Evolutionary conservation across 2,329 filamentous ascomycete species (phyloP), one percentile per base, ranked within the genome.

Genomic region (Fusarium subtropicale): DNA sequence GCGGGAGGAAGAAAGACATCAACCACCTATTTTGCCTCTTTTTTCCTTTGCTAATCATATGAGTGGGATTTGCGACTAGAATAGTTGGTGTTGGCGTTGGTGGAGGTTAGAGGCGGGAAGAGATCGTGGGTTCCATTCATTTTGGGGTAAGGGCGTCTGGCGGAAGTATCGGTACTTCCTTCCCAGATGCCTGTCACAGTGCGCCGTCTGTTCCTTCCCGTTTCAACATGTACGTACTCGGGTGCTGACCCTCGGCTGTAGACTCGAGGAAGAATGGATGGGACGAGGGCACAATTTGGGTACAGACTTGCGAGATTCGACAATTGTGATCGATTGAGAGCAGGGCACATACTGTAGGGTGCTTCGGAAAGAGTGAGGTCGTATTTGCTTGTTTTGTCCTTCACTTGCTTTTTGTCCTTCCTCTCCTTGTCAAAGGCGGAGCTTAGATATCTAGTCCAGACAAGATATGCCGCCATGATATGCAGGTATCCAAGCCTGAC

Each of bases 141-240:
- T 65, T 66, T 60, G 47, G 60, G 47, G 47, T 55, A 65, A 65
- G 61, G 46, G 24, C 56, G 22, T 16, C 39, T 42, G 51, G 34
- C 48, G 60, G 56, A 69, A 64, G 71, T 73, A 73, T 62, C 60
- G 60, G 66, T 74, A 74, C 71, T 60, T 70, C 18, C 20, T n/a
- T 30, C 31, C 16, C 39, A 42, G 34, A 64, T 60, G 60, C 64
- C 60, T 72, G 64, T 42, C 62, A 71, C 71, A 73, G 69, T 74
- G 67, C 67, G 71, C 38, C 53, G 47, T 51, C 18, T 50, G 52
- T 62, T 60, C 56, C 58, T 71, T 60, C 61, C 59, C 57, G 41
- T 51, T 58, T 55, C 42, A 47, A 54, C 12, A 18, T 44, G 41
- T 38, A 48, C 47, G 47, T 58, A 36, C 31, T 54, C 31, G 39